Conservation (phyloP, 352 stramenopile genomes). For the Hyaloperonospora brassicae region DNA sequence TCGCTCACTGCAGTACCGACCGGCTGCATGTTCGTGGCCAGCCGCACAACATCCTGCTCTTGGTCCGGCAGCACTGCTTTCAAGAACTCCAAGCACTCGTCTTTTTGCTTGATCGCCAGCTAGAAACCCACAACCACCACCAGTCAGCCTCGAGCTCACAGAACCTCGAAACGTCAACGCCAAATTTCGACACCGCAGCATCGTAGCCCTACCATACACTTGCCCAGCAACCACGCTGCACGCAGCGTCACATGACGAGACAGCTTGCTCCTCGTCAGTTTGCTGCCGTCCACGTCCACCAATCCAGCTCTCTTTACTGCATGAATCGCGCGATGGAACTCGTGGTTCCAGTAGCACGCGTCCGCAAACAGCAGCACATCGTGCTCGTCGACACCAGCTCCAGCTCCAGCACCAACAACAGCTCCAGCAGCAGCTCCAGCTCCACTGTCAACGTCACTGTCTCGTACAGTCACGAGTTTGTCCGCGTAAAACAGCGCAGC, state of each 20-base stretch:
- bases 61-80: conserved; percentile 48
- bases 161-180: background rate
- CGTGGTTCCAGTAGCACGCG: conserved; percentile 52
- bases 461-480: conserved; percentile 59
- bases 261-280: background rate
- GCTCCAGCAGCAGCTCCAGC: too few relatives aligned
- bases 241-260: conserved; percentile 29
- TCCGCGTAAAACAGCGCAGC: conserved; percentile 75
- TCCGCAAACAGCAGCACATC: conserved; percentile 76
- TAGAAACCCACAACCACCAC: conserved; percentile 11
- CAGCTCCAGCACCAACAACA: too few relatives aligned
- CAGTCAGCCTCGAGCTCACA: background rate
- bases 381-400: conserved; percentile 22
- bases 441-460: too few relatives aligned
- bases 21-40: conserved; percentile 39
- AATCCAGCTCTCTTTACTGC: conserved; percentile 46
- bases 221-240: conserved; percentile 52
- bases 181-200: background rate
- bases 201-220: conserved; percentile 48
- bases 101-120: conserved; percentile 74
- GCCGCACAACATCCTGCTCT: conserved; percentile 44
- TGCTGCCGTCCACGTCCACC: conserved; percentile 21
- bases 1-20: conserved; percentile 17
- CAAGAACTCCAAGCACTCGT: conserved; percentile 73
- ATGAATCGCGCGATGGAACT: conserved; percentile 78